Base-by-base conservation (phyloP, 768 basidiomycete species). In the Agaricus blazei region DNA sequence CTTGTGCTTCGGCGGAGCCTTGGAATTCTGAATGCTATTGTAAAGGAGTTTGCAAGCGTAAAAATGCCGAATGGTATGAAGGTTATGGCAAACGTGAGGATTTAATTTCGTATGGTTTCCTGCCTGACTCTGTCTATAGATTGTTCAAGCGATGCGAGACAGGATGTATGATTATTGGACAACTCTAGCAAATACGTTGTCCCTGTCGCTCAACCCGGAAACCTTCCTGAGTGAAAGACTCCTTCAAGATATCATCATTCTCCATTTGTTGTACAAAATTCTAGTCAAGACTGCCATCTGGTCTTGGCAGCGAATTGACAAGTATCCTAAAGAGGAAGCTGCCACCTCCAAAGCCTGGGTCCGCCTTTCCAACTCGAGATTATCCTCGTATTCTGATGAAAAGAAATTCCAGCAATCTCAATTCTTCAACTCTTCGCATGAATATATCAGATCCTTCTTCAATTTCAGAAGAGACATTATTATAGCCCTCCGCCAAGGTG, bases 261-360 rank as follows among this genome's bases (percentile, higher is more conserved):
- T 81, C 2, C 85, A 93, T 64, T 68, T 93, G 15, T 70, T 84
- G 3, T 90, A 85, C 74, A 93, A 95, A 67, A 84, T 81, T 60
- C 71, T 94, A 43, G 70, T 77, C 11, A 91, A 85, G 62, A 77
- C 90, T 67, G 78, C 81, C 9, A 60, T 79, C 29, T 94, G 90
- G 89, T 65, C 85, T 11, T 93, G 89, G 87, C 71, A 75, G 51
- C 71, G 75, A 51, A 62, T 80, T 11, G 73, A 72, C 36, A 80
- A 67, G 62, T 64, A 74, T 43, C 62, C 70, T 1, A 71, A 72
- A 47, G 75, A 77, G 48, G 78, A 79, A 55, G 62, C 71, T 31
- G 64, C 72, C 23, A 68, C 70, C 19, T 76, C 81, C 54, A 71
- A 73, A 59, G 68, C 73, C 43, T 86, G 85, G 83, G 87, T 83